Percentiles rank a stretch among this genome's conserved stretches.
Evolutionary conservation across 352 stramenopile species (phyloP).

Genomic region (Phytophthora pini): DNA sequence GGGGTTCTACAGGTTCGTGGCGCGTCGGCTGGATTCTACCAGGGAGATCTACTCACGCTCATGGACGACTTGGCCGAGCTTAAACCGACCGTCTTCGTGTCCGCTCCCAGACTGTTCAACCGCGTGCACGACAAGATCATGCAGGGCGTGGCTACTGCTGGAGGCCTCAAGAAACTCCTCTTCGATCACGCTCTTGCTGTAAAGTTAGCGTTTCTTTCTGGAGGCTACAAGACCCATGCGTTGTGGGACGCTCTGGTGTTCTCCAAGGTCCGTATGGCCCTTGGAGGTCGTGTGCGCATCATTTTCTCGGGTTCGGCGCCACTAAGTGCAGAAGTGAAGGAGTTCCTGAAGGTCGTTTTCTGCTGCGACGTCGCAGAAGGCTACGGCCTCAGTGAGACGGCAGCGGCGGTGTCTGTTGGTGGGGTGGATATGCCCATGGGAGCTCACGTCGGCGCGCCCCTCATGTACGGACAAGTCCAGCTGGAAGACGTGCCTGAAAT

Average conservation of each 20-base stretch:
- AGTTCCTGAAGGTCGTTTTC: constrained; percentile 93
- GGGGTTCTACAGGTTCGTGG: constrained; percentile 83
- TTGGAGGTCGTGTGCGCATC: constrained; percentile 87
- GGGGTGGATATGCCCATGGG: constrained; percentile 46
- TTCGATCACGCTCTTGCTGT: constrained; percentile 50
- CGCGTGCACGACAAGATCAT: constrained; percentile 96
- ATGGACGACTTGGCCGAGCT: constrained; percentile 94
- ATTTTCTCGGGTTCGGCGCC: constrained; percentile 94
- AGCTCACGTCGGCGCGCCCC: constrained; percentile 91
- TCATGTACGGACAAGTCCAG: constrained; percentile 85
- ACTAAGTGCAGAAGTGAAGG: constrained; percentile 90
- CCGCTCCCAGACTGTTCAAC: constrained; percentile 94
- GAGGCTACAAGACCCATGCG: constrained; percentile 48
- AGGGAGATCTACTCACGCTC: constrained; percentile 89
- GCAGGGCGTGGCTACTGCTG: constrained; percentile 48
- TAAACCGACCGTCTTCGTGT: constrained; percentile 91
- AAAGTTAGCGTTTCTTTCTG: constrained; percentile 46
- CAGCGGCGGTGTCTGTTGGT: constrained; percentile 74
- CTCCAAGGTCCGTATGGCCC: constrained; percentile 86
- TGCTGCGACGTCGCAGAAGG: constrained; percentile 90
- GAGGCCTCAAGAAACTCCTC: constrained; percentile 53
- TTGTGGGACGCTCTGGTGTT: constrained; percentile 96
- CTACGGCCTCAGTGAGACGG: constrained; percentile 95
- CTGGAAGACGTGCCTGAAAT: constrained; percentile 96
- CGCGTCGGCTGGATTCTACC: constrained; percentile 73